These are phyloP conservation scores for Strobilomyces dryophilus DNA, from an alignment of 768 basidiomycete genomes.

Conservation along the genomic window DNA sequence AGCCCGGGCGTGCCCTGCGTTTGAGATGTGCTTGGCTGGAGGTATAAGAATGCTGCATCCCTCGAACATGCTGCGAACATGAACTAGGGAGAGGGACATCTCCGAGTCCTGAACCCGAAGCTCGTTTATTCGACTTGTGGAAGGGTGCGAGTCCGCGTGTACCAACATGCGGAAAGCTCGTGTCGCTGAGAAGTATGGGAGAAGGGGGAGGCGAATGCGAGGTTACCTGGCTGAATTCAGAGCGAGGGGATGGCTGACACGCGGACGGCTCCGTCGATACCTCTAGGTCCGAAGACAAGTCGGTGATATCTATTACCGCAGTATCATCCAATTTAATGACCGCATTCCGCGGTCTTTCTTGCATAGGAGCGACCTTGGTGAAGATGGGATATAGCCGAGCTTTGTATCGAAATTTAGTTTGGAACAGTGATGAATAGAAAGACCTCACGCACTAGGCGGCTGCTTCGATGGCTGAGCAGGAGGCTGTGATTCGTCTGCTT, in stretches of 20 bases:
- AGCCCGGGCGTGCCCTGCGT: slow-evolving; percentile 1
- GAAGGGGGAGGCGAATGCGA: slow-evolving; percentile 8
- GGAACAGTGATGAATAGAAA: neutral
- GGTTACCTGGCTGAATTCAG: slow-evolving; percentile 5
- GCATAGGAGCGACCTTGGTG: slow-evolving; percentile 6
- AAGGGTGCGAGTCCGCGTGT: neutral
- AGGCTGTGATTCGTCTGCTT: neutral
- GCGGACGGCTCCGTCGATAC: slow-evolving; percentile 10
- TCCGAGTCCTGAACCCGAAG: neutral
- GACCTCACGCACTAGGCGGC: slow-evolving; percentile 19
- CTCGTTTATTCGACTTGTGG: slow-evolving; percentile 1
- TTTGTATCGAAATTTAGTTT: slow-evolving; percentile 6
- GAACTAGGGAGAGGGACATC: slow-evolving; percentile 45
- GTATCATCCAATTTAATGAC: slow-evolving; percentile 13
- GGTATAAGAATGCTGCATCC: slow-evolving; percentile 43
- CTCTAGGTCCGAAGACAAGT: slow-evolving; percentile 14
- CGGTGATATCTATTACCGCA: slow-evolving; percentile 19
- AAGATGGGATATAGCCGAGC: slow-evolving; percentile 28
- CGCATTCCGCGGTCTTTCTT: neutral
- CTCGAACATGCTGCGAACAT: slow-evolving; percentile 58
- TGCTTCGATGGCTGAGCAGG: neutral
- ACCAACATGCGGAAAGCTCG: slow-evolving; percentile 6
- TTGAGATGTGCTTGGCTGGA: slow-evolving; percentile 8
- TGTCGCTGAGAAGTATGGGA: neutral
- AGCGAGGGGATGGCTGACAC: slow-evolving; percentile 5